Conservation (phyloP, 2,329 filamentous ascomycete genomes). For the Colletotrichum sp. region DNA sequence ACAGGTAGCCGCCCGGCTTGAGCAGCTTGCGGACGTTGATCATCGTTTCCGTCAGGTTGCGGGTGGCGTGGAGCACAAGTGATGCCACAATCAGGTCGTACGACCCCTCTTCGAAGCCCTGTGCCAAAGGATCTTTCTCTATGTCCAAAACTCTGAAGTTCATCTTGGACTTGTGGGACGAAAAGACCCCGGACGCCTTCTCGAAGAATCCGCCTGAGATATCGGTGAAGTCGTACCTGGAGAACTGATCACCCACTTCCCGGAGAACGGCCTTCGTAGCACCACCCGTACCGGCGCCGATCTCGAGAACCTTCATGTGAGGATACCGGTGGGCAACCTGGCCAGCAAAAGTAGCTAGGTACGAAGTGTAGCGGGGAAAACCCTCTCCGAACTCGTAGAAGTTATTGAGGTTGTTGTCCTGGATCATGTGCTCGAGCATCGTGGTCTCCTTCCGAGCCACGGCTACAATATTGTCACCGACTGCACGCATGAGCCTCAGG, state of each 20-base stretch:
- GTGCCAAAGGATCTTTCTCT: constrained; percentile 26
- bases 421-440: constrained; percentile 34
- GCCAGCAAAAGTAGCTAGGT: background rate
- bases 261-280: constrained; percentile 10
- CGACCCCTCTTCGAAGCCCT: constrained; percentile 27
- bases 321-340: constrained; percentile 18
- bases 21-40: constrained; percentile 29
- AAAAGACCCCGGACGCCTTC: constrained; percentile 27
- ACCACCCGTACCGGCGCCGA: constrained; percentile 48
- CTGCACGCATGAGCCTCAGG: background rate
- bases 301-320: constrained; percentile 28
- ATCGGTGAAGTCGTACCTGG: constrained; percentile 27
- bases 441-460: constrained; percentile 34
- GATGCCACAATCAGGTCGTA: constrained; percentile 34
- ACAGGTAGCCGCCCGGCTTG: constrained; percentile 32
- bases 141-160: constrained; percentile 33
- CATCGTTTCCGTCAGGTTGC: constrained; percentile 24
- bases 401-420: constrained; percentile 31
- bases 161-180: constrained; percentile 11
- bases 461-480: constrained; percentile 33
- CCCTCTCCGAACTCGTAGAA: constrained; percentile 28
- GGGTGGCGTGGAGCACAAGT: constrained; percentile 32
- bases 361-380: background rate
- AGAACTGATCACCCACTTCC: background rate
- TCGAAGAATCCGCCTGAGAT: constrained; percentile 24